Evolutionary conservation across 768 basidiomycete genomes (phyloP), one percentile per base, ranked within the genome.

Genomic region (Termitomyces eurrhizus): DNA sequence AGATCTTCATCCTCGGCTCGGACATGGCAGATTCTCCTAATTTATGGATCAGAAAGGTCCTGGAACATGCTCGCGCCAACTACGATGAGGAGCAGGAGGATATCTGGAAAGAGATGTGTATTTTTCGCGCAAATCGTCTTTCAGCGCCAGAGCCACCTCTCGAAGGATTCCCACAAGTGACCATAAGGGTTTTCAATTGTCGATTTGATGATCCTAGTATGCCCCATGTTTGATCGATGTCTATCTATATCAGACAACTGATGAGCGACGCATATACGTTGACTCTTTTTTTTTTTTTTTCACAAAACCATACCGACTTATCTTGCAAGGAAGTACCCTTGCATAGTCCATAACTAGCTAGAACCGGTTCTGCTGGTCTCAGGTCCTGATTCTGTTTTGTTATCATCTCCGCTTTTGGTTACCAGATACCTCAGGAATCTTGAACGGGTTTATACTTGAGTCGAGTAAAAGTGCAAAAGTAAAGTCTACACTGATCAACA

Each of bases 1-100:
- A 59, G 21, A 45, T 53, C 35, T 52, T 37, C n/a, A 46, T 59
- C n/a, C 39, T 59, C 13, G 52, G 58, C 13, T 29, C 58, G 32
- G 58, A 59, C 29, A 59, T 53, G 58, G 52, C 49, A 32, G 32
- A 51, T 32, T 52, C 52, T 29, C 50, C 39, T 12, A 51, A 59
- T 59, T 12, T 51, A 6, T 59, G 58, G 49, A 49, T 52, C 14
- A 59, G 51, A 35, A 36, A 24, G 13, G 37, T 51, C 18, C 29
- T 59, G 42, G 39, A 59, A 12, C 32, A 51, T 12, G 51, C 58
- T 21, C 39, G 53, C 24, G 53, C 53, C 53, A 42, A 54, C 26
- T 54, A 54, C 39, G 39, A 54, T 42, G 39, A 54, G 32, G 21
- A 24, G 12, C 12, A 13, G 3, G 39, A 39, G 18, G 9, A n/a